Conservation (phyloP, 352 stramenopile genomes). For the Pythium brachiatum region DNA sequence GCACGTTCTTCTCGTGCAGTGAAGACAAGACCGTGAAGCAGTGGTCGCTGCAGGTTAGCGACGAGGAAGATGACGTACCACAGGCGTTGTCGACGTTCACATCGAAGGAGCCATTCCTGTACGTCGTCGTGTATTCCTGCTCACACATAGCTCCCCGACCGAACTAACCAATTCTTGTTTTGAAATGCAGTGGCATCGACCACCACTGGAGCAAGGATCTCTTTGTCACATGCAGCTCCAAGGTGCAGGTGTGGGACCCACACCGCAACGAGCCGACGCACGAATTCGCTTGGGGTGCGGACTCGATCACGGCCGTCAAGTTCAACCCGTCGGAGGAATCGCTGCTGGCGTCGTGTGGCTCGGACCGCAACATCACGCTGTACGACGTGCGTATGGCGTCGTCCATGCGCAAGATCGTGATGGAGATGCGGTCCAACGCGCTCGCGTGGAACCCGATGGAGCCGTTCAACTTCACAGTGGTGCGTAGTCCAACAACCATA, state of each 20-base stretch:
- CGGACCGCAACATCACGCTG: constrained; percentile 91
- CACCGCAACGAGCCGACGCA: constrained; percentile 92
- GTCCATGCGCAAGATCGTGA: constrained; percentile 96
- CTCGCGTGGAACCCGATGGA: constrained; percentile 99
- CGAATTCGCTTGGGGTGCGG: constrained; percentile 91
- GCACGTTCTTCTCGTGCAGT: constrained; percentile 92
- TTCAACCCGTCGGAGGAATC: constrained; percentile 97
- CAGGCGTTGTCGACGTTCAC: constrained; percentile 70
- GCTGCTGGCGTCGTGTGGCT: constrained; percentile 94
- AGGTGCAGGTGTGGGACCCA: constrained; percentile 97
- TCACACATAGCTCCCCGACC: not conserved
- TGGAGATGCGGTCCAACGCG: constrained; percentile 96
- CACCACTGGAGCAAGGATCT: constrained; percentile 95
- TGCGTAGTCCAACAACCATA: constrained; percentile 25
- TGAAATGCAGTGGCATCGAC: constrained; percentile 91
- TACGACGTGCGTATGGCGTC: constrained; percentile 91
- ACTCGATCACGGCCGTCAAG: constrained; percentile 93
- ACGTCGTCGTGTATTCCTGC: constrained; percentile 22
- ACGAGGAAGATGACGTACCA: constrained; percentile 71
- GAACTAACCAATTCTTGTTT: constrained; percentile 1
- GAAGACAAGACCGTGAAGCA: constrained; percentile 96
- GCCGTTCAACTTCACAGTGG: constrained; percentile 98
- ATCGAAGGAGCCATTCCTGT: constrained; percentile 85
- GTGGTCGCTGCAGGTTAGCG: constrained; percentile 76
- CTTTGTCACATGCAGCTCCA: constrained; percentile 90